Evolutionary conservation across 73 alveolate species (phyloP).

Genomic region (Uronychia binucleata): DNA sequence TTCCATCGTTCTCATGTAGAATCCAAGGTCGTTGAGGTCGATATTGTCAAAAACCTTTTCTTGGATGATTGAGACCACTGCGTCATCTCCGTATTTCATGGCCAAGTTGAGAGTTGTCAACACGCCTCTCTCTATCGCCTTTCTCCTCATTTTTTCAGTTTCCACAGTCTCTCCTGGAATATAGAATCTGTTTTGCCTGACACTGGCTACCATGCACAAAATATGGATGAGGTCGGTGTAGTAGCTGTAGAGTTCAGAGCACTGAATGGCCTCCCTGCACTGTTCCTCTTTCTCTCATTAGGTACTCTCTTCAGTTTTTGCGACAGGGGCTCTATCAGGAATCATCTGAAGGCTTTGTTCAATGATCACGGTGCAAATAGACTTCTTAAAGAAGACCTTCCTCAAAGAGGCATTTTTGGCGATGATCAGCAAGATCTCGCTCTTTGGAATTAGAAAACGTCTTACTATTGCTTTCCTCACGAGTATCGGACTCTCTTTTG

Average conservation of each 20-base stretch:
- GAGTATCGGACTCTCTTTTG: not conserved
- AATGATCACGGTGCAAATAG: not conserved
- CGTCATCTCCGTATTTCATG: not conserved
- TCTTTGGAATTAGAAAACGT: not conserved
- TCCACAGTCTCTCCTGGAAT: slow-evolving; percentile 49
- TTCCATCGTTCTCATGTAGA: slow-evolving; percentile 4
- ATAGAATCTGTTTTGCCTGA: slow-evolving; percentile 12
- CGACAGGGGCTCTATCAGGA: not conserved
- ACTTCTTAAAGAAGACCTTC: not conserved
- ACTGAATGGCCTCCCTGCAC: not conserved
- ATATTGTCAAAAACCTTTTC: slow-evolving; percentile 23
- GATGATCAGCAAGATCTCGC: not conserved
- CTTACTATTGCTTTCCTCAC: not conserved
- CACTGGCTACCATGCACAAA: not conserved
- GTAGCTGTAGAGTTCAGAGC: not conserved
- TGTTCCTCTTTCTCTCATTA: not conserved
- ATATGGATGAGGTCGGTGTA: not conserved
- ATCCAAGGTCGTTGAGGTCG: slow-evolving; percentile 37
- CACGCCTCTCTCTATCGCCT: not conserved
- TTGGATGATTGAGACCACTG: not conserved
- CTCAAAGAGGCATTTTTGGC: not conserved
- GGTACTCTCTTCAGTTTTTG: not conserved
- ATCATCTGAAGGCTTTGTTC: not conserved
- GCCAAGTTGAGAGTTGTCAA: not conserved
- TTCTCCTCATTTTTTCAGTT: slow-evolving; percentile 4